These are phyloP conservation scores for Yamadazyma kitorensis DNA, from an alignment of 805 yeast genomes.

Conservation along the genomic window DNA sequence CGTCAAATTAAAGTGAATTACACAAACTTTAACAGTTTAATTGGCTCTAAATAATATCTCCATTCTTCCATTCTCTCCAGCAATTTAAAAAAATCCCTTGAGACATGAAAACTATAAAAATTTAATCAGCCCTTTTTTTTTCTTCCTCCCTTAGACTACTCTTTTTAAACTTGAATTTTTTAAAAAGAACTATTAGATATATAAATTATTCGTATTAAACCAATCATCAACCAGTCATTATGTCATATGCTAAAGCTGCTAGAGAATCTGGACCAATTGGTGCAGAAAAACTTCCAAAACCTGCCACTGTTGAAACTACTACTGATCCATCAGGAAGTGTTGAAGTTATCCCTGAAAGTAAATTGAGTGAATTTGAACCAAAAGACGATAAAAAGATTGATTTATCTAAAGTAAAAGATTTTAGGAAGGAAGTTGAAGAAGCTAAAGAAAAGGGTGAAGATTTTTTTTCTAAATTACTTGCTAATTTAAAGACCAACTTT, in stretches of 20 bases:
- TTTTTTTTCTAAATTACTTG: slow-evolving; percentile 18
- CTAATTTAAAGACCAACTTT: slow-evolving; percentile 2
- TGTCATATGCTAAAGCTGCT: slow-evolving; percentile 41
- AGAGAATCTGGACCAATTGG: slow-evolving; percentile 37
- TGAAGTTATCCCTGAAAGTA: slow-evolving; percentile 14
- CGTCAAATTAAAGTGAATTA: too few relatives aligned
- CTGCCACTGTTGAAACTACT: slow-evolving; percentile 19
- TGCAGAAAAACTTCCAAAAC: slow-evolving; percentile 29
- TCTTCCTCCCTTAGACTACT: too few relatives aligned
- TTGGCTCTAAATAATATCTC: too few relatives aligned
- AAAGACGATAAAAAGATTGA: slow-evolving; percentile 17
- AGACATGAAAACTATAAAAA: too few relatives aligned
- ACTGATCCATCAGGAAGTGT: slow-evolving; percentile 10
- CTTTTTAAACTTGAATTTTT: too few relatives aligned
- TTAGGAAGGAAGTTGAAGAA: slow-evolving; percentile 18
- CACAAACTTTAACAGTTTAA: too few relatives aligned
- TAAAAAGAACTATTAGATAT: too few relatives aligned
- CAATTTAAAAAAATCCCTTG: too few relatives aligned
- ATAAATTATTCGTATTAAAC: too few relatives aligned
- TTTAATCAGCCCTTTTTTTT: too few relatives aligned
- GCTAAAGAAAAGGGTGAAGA: slow-evolving; percentile 22
- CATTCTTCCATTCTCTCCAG: too few relatives aligned
- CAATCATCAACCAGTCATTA: neutral
- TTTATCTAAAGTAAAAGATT: slow-evolving; percentile 17
- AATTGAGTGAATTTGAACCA: slow-evolving; percentile 14